Evolutionary conservation across 768 basidiomycete genomes (phyloP).

Genomic region (Russula sp.): DNA sequence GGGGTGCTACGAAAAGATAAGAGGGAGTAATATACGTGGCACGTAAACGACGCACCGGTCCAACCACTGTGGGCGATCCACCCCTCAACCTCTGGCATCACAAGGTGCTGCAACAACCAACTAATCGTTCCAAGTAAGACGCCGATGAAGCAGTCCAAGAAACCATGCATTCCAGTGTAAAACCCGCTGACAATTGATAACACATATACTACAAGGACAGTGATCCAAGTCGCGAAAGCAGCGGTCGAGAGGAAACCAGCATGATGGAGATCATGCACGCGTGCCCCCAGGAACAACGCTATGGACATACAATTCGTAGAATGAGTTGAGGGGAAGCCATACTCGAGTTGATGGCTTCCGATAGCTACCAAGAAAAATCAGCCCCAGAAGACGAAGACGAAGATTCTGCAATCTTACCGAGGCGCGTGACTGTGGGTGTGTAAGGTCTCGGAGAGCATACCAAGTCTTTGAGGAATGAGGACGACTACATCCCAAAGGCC

Average conservation of each 20-base stretch:
- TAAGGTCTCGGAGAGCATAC: too few relatives aligned
- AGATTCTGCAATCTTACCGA: too few relatives aligned
- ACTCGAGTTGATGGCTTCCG: conserved; percentile 78
- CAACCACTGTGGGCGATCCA: too few relatives aligned
- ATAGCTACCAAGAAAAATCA: conserved; percentile 43
- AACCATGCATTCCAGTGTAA: conserved; percentile 86
- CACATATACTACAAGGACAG: conserved; percentile 49
- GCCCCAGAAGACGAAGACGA: not conserved
- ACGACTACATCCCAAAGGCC: too few relatives aligned
- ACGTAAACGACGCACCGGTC: too few relatives aligned
- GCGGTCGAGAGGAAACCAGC: conserved; percentile 39
- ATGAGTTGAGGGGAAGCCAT: conserved; percentile 95
- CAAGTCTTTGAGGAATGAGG: too few relatives aligned
- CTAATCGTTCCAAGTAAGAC: conserved; percentile 57
- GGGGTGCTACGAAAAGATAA: conserved; percentile 40
- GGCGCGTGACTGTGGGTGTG: too few relatives aligned
- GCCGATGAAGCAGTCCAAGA: conserved; percentile 66
- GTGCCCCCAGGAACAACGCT: conserved; percentile 69
- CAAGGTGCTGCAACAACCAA: conserved; percentile 44
- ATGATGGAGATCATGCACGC: conserved; percentile 48
- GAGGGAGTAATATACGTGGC: too few relatives aligned
- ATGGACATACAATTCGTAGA: conserved; percentile 88
- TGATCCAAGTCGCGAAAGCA: conserved; percentile 37
- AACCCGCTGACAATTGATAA: conserved; percentile 74
- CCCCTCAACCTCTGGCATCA: too few relatives aligned